Evolutionary conservation across 1,284 basidiomycete genomes (phyloP), one percentile per base, ranked within the genome.

Genomic region (Apiotrichum gamsii): DNA sequence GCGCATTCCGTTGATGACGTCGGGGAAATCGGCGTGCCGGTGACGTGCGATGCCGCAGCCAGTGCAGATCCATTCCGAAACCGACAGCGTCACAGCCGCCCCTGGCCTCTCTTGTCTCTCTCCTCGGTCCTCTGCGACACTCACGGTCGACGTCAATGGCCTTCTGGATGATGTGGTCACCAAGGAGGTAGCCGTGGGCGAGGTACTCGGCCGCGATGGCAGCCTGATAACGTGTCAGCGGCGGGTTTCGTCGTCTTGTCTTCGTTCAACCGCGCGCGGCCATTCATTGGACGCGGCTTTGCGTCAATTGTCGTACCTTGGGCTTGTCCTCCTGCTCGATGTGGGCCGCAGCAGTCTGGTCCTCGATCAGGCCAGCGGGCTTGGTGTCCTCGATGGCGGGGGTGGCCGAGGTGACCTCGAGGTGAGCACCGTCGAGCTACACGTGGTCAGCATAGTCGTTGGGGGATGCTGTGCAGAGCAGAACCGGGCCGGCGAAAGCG

Each of bases 171-270:
- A 90, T 79, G 47, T 78, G 68, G 66, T 95, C 90, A 19, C 83
- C 83, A 32, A 95, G 78, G 38, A 67, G 65, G 74, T 95, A 95
- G 3, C 91, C 91, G 64, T 80, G 82, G 31, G 72, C 70, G 49
- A 96, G 80, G 72, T 91, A 90, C 69, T 94, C 90, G 31, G 90
- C 90, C 18, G 84, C 85, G 61, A 93, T 87, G 36, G 62, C 64
- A 77, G 64, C 59, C 62, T 61, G 32, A 34, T 11, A 25, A n/a
- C n/a, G n/a, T n/a, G 46, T 60, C 45, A 60, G 53, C 36, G 20
- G 38, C 16, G 3, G 23, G 31, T 32, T 28, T 28, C 25, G 25
- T 28, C 25, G 11, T 6, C 25, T 28, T n/a, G n/a, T n/a, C n/a
- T n/a, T n/a, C n/a, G n/a, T n/a, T n/a, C n/a, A n/a, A n/a, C n/a